Percentiles rank a stretch among this genome's conserved stretches.
phyloP scores from a whole-genome alignment of 2,329 filamentous ascomycete species.

The Arthroderma sp. region DNA sequence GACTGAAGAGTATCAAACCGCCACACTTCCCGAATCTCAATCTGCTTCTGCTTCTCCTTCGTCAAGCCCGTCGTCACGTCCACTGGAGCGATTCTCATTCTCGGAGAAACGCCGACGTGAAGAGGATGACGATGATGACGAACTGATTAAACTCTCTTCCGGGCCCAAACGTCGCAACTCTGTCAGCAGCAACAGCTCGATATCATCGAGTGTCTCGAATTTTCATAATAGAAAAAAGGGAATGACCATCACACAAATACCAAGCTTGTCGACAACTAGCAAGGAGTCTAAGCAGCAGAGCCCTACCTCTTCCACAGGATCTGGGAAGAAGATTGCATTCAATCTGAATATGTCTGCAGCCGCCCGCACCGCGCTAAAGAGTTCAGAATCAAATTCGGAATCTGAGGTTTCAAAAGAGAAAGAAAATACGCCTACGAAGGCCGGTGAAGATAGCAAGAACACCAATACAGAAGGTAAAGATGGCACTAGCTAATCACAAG shows the following conservation, averaged over 20 bases:
- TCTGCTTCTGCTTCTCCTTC: background rate
- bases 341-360: slow-evolving; percentile 19
- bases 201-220: background rate
- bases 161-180: slow-evolving; percentile 35
- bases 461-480: too few species aligned
- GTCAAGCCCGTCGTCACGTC: slow-evolving; percentile 1
- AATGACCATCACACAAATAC: too few species aligned
- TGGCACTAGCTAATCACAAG: too few species aligned
- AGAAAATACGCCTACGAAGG: too few species aligned
- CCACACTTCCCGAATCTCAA: slow-evolving; percentile 1
- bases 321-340: slow-evolving; percentile 27
- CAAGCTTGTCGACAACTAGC: too few species aligned
- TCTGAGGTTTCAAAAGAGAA: too few species aligned
- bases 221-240: too few species aligned
- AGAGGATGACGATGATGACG: slow-evolving; percentile 88
- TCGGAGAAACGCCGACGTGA: slow-evolving; percentile 70
- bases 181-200: slow-evolving; percentile 16
- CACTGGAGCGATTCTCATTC: slow-evolving; percentile 20
- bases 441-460: too few species aligned
- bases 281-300: too few species aligned
- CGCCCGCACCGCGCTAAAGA: slow-evolving; percentile 11
- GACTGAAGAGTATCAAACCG: background rate
- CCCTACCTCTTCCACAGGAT: background rate
- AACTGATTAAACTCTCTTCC: slow-evolving; percentile 65
- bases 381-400: too few species aligned